A percentile compares a stretch with the other conserved stretches of the same genome.
Evolutionary conservation across 1,139 yeast species (phyloP).

Genomic region (Debaryomyces sp.): DNA sequence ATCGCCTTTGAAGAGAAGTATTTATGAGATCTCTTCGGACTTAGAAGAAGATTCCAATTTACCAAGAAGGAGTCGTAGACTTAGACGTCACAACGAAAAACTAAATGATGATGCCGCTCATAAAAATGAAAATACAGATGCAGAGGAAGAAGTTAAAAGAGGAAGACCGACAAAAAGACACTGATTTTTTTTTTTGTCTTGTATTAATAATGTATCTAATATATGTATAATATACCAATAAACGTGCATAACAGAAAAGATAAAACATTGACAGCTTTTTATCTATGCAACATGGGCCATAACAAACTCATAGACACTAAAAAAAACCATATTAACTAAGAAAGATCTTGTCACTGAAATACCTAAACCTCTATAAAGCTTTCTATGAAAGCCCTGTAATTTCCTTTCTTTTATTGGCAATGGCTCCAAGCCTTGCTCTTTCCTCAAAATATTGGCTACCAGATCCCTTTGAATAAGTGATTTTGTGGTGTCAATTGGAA

Average conservation of each 20-base stretch:
- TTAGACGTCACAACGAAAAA: background rate
- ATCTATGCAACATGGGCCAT: conserved; percentile 51
- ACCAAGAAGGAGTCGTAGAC: conserved; percentile 11
- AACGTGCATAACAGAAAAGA: conserved; percentile 3
- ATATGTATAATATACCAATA: conserved; percentile 5
- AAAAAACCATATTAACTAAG: conserved; percentile 73
- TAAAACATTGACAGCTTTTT: background rate
- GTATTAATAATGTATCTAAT: background rate
- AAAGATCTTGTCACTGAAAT: conserved; percentile 73
- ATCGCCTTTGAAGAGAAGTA: conserved; percentile 42
- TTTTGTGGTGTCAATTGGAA: conserved; percentile 81
- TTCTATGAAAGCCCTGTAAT: conserved; percentile 39
- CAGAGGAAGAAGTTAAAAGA: conserved; percentile 11
- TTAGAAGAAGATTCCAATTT: conserved; percentile 20
- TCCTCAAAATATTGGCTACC: conserved; percentile 63
- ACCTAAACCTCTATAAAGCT: conserved; percentile 76
- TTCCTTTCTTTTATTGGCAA: conserved; percentile 33
- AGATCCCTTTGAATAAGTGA: conserved; percentile 74
- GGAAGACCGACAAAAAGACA: conserved; percentile 17
- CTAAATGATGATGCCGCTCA: background rate
- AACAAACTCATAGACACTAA: conserved; percentile 68
- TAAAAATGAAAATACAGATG: background rate
- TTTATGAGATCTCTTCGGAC: conserved; percentile 29
- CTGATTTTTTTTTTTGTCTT: background rate
- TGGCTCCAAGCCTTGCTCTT: conserved; percentile 45